Base-by-base conservation (phyloP, 768 basidiomycete species). In the Suillus weaverae region DNA sequence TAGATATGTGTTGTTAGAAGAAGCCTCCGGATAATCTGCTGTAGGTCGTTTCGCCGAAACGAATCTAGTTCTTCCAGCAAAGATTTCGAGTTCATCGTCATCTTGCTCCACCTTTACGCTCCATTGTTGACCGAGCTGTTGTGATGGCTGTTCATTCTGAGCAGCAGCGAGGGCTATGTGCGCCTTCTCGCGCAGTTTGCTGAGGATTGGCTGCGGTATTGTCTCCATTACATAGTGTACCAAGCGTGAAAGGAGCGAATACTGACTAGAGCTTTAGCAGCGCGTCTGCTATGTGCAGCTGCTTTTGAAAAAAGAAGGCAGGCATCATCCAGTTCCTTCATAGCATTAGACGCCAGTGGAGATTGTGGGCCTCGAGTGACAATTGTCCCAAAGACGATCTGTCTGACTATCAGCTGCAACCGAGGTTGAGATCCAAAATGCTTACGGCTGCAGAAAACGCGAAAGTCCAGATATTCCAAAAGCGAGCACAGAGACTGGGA, bases 341-440 rank as follows among this genome's bases (percentile, higher is more conserved):
- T 86, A 4, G 92, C 92, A 2, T 83, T 81, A 14, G 81, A 74
- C 0, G 91, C 92, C 13, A 93, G 73, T 0, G 88, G 85, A 1
- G 88, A 90, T 7, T 83, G 78, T 6, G 92, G 92, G 4, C 88
- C 86, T 35, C 89, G 84, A 3, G 89, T 90, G 2, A 90, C 92
- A 22, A 94, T 88, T 5, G 89, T 88, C 4, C 90, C 92, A 69
- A 93, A 89, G 18, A 93, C 88, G 11, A 91, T 83, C 90, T 92
- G 64, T 41, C 10, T 18, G 14, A n/a, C 26, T 43, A 36, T 70
- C 50, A 71, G 61, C 32, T 10, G 59, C 30, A 26, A 18, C 48
- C 13, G 11, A 36, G 9, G 39, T 43, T 22, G 3, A 60, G n/a
- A 32, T 22, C 38, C 48, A 14, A 4, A 13, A 62, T 2, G 30